Conservation (phyloP, 2,329 filamentous ascomycete species). For the Diplodia sapinea region DNA sequence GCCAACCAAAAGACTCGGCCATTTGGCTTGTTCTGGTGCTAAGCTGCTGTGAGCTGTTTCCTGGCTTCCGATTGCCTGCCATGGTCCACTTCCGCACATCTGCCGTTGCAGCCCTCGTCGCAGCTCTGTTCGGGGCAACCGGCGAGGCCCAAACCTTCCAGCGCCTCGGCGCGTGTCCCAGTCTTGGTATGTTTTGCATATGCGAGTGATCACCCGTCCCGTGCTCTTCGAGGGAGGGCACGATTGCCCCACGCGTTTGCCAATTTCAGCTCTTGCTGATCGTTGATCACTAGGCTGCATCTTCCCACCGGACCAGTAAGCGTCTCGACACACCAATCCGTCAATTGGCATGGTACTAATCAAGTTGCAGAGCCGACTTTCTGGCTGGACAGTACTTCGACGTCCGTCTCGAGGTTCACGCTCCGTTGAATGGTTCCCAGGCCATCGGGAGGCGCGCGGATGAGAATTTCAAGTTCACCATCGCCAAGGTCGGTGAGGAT, state of each 20-base stretch:
- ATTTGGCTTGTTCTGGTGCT: neutral
- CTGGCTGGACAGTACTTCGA: conserved; percentile 84
- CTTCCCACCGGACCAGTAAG: conserved; percentile 64
- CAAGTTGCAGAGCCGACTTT: conserved; percentile 68
- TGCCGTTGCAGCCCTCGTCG: conserved; percentile 14
- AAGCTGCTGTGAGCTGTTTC: neutral
- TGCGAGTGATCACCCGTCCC: neutral
- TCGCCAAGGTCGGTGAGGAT: conserved; percentile 66
- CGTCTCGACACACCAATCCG: neutral
- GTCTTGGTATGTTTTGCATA: conserved; percentile 51
- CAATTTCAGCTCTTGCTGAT: conserved; percentile 33
- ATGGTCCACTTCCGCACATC: conserved; percentile 11
- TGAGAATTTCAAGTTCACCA: conserved; percentile 75
- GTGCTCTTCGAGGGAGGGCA: neutral
- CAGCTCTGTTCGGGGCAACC: conserved; percentile 32
- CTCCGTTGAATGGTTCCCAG: conserved; percentile 79
- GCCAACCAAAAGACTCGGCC: neutral
- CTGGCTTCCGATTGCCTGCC: neutral
- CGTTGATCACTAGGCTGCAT: conserved; percentile 50
- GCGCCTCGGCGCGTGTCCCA: conserved; percentile 61
- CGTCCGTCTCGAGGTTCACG: conserved; percentile 81
- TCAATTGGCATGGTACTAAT: neutral
- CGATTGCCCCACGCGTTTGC: neutral
- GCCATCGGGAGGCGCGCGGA: conserved; percentile 74
- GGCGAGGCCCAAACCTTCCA: conserved; percentile 59